Evolutionary conservation across 176 grass and related monocot species (phyloP).

Genomic region (Cenchrus fungigraminus): DNA sequence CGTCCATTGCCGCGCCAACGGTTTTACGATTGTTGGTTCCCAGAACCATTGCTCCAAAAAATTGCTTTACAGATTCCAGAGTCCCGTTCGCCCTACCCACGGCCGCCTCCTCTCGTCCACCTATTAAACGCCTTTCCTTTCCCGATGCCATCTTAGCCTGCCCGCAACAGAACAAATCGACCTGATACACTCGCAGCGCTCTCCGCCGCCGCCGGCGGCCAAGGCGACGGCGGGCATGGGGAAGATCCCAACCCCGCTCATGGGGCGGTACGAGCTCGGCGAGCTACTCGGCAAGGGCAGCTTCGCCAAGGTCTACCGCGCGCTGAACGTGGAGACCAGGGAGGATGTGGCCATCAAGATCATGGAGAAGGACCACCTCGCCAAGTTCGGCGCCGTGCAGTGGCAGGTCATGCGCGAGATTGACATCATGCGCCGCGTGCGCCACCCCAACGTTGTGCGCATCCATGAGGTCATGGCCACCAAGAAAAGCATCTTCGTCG

Average conservation of each 20-base stretch:
- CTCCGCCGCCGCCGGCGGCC: not conserved
- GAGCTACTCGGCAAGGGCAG: constrained; percentile 63
- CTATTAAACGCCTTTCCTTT: not conserved
- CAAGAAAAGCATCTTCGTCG: constrained; percentile 60
- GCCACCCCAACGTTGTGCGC: constrained; percentile 65
- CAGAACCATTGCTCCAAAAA: too few species aligned
- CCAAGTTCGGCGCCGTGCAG: constrained; percentile 36
- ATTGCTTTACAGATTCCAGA: not conserved
- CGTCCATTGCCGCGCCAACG: too few species aligned
- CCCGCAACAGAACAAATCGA: not conserved
- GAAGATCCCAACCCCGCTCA: constrained; percentile 25
- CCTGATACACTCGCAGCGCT: not conserved
- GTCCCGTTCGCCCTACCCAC: not conserved
- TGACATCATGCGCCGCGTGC: constrained; percentile 53
- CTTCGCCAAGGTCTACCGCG: constrained; percentile 70
- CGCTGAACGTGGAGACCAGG: constrained; percentile 6
- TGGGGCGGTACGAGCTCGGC: constrained; percentile 52
- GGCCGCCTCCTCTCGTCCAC: not conserved
- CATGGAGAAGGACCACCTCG: constrained; percentile 57
- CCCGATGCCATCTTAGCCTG: not conserved
- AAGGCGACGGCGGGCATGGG: constrained; percentile 3
- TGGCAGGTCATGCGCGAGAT: constrained; percentile 59
- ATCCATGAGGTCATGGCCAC: constrained; percentile 72
- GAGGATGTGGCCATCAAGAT: constrained; percentile 70
- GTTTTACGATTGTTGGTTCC: too few species aligned